Percentiles rank a stretch among this genome's conserved stretches.
Conservation (phyloP, 2,329 filamentous ascomycete genomes). For the Geosmithia morbida region DNA sequence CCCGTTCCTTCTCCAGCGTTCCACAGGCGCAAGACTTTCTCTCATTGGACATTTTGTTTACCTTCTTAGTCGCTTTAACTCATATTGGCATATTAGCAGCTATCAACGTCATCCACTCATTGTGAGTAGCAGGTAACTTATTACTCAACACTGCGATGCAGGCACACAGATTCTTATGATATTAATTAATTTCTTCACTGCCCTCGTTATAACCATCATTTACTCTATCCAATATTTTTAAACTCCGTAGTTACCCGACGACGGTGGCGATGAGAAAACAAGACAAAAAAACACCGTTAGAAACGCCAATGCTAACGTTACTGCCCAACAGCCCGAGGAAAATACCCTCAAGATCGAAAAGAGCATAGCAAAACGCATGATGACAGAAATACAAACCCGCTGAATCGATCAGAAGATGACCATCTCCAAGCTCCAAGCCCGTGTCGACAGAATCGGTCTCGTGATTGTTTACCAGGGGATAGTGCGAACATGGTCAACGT, state of each 20-base stretch:
- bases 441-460: neutral
- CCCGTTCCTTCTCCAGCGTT: constrained; percentile 1
- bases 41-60: neutral
- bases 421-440: neutral
- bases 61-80: neutral
- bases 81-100: too few relatives aligned
- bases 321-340: neutral
- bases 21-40: neutral
- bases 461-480: neutral
- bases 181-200: neutral
- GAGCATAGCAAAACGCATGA: neutral
- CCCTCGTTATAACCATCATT: neutral
- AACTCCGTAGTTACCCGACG: neutral
- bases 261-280: neutral
- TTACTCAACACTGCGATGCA: neutral
- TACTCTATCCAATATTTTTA: neutral
- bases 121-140: neutral
- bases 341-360: constrained; percentile 2
- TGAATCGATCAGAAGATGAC: neutral
- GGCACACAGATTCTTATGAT: neutral
- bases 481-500: constrained; percentile 1
- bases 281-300: neutral
- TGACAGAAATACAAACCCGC: neutral
- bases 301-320: neutral
- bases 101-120: neutral